Base-by-base conservation (phyloP, 2,329 filamentous ascomycete genomes). In the Alternaria triticimaculans region DNA sequence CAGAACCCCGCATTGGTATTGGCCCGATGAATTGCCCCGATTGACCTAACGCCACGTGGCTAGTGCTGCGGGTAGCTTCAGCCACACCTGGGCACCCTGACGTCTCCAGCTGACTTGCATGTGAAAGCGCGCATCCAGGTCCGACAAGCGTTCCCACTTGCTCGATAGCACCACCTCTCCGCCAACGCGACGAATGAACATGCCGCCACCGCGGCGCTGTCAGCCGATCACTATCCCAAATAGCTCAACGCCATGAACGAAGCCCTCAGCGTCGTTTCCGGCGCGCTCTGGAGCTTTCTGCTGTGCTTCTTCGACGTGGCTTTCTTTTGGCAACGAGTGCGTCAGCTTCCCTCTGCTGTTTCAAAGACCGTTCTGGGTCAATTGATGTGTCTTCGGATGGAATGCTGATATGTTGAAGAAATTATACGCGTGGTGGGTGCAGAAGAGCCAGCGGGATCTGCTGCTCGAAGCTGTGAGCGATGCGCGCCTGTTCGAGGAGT, bases 401-500 rank as follows among this genome's bases (percentile, higher is more conserved):
- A 28, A 57, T 61, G 59, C 70, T 75, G 55, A 70, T 58, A 74
- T 76, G 69, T 48, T 75, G 50, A 79, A 95, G 92, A 90, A 88
- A 83, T 81, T 93, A 55, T 82, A 87, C 65, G 83, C 83, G 58
- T 93, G 91, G 89, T 90, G 89, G 83, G 87, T 82, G 60, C 85
- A 86, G 66, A 90, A 87, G 78, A 90, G 87, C 54, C 86, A 87
- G 3, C 85, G 87, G 53, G 88, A 91, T 67, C 82, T 89, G 58
- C 90, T 92, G 82, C 84, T 91, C 46, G 86, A 91, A 64, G 83
- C 85, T 23, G 83, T 96, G 51, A 85, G 85, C 57, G 86, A 88
- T 62, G 91, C 93, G 18, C 84, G 88, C 67, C 85, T 87, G 25
- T 97, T 91, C 76, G 92, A 96, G 74, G 91, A 96, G 76, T 97